Conservation (phyloP, 176 grass and related monocot genomes). For the Saccharum spontaneum region DNA sequence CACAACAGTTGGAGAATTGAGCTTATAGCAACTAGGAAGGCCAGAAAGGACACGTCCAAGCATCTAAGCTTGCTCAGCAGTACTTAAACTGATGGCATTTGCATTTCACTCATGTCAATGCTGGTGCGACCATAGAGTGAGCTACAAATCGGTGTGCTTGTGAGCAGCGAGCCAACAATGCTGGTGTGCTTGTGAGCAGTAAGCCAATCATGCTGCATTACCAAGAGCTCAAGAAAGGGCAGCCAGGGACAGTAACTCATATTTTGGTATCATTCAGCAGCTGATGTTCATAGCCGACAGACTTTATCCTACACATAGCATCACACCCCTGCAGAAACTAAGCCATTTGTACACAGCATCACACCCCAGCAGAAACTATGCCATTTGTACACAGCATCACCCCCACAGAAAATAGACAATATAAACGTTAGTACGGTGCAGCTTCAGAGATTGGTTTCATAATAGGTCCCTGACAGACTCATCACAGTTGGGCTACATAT, state of each 20-base stretch:
- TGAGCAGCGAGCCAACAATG: background rate
- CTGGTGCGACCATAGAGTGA: background rate
- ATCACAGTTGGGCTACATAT: background rate
- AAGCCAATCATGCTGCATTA: background rate
- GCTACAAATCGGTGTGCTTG: background rate
- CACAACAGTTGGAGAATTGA: background rate
- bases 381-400: background rate
- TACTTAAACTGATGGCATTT: background rate
- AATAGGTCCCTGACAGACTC: background rate
- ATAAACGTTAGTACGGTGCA: background rate
- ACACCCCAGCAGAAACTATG: background rate
- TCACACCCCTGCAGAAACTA: background rate
- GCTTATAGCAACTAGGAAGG: background rate
- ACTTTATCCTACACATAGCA: background rate
- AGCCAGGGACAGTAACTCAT: background rate
- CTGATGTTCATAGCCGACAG: slow-evolving; percentile 1
- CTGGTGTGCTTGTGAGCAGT: background rate
- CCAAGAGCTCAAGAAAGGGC: background rate
- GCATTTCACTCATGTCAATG: background rate
- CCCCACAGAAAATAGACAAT: background rate
- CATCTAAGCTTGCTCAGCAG: background rate
- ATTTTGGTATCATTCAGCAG: background rate
- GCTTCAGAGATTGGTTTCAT: background rate
- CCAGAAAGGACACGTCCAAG: background rate
- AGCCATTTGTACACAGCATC: slow-evolving; percentile 3